phyloP scores from a whole-genome alignment of 371 early-diverging fungal species.

The Capillidium rhysosporum region DNA sequence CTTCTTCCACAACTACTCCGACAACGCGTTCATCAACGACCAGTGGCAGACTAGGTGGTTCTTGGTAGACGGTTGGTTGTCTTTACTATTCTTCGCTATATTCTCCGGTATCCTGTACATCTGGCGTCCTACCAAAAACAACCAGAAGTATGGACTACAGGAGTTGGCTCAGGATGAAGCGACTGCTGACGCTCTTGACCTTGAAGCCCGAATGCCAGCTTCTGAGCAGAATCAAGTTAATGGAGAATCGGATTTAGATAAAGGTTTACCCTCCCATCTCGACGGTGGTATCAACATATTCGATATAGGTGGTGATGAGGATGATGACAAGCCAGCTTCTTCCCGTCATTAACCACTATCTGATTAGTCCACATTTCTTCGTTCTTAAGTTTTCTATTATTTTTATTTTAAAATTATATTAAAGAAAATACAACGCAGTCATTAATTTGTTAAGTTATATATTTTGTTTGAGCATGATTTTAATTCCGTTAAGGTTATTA shows the following conservation, averaged over 20 bases:
- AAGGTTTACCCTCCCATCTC: slow-evolving; percentile 5
- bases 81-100: slow-evolving; percentile 59
- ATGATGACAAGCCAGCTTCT: slow-evolving; percentile 9
- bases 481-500: too few species aligned
- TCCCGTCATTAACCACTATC: too few species aligned
- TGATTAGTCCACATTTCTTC: too few species aligned
- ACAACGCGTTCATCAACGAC: slow-evolving; percentile 43
- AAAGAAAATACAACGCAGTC: too few species aligned
- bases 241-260: slow-evolving; percentile 8
- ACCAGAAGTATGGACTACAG: slow-evolving; percentile 58
- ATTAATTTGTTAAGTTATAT: too few species aligned
- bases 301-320: slow-evolving; percentile 37
- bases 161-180: slow-evolving; percentile 6
- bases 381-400: too few species aligned
- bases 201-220: slow-evolving; percentile 31
- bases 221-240: slow-evolving; percentile 19
- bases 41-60: slow-evolving; percentile 84
- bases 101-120: slow-evolving; percentile 54
- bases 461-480: too few species aligned
- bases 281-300: slow-evolving; percentile 35
- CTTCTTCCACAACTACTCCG: slow-evolving; percentile 33
- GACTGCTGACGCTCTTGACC: slow-evolving; percentile 18
- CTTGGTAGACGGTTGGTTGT: slow-evolving; percentile 73
- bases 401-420: too few species aligned
- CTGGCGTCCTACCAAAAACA: slow-evolving; percentile 88